A percentile compares a stretch with the other conserved stretches of the same genome.
Evolutionary conservation across 176 grass and related monocot species (phyloP).

Genomic region (Saccharum officinarum): DNA sequence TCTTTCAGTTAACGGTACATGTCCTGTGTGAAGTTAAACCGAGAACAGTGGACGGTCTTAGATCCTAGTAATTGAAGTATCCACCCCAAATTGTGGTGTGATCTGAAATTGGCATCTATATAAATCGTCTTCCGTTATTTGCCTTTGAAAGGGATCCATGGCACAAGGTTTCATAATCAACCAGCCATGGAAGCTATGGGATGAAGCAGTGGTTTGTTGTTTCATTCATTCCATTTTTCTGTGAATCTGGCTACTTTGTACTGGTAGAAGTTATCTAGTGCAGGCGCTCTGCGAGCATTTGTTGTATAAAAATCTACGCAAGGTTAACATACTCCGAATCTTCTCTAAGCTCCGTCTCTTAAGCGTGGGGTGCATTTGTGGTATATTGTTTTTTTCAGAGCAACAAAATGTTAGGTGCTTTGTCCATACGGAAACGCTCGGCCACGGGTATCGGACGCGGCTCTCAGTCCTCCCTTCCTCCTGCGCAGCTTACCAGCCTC

Average conservation of each 20-base stretch:
- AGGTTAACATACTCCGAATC: too few relatives aligned
- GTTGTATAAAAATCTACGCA: neutral
- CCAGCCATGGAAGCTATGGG: neutral
- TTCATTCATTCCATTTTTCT: neutral
- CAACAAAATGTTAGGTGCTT: too few relatives aligned
- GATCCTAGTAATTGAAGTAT: conserved; percentile 26
- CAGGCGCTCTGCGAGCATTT: neutral
- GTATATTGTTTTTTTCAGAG: too few relatives aligned
- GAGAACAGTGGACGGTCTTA: neutral
- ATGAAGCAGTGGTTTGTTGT: neutral
- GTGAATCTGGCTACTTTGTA: neutral
- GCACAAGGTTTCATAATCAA: neutral
- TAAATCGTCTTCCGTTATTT: neutral
- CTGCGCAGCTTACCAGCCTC: too few relatives aligned
- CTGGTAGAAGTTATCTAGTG: neutral
- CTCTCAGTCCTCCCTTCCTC: too few relatives aligned
- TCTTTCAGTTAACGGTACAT: neutral
- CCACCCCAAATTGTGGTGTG: conserved; percentile 37
- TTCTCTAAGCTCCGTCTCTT: too few relatives aligned
- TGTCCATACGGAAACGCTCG: too few relatives aligned
- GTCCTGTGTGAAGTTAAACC: conserved; percentile 21
- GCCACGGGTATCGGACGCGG: too few relatives aligned
- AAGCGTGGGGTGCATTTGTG: too few relatives aligned
- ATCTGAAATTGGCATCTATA: conserved; percentile 26
- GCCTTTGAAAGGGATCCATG: neutral